Base-by-base conservation (phyloP, 2,329 filamentous ascomycete species). In the Colletotrichum australisinense region DNA sequence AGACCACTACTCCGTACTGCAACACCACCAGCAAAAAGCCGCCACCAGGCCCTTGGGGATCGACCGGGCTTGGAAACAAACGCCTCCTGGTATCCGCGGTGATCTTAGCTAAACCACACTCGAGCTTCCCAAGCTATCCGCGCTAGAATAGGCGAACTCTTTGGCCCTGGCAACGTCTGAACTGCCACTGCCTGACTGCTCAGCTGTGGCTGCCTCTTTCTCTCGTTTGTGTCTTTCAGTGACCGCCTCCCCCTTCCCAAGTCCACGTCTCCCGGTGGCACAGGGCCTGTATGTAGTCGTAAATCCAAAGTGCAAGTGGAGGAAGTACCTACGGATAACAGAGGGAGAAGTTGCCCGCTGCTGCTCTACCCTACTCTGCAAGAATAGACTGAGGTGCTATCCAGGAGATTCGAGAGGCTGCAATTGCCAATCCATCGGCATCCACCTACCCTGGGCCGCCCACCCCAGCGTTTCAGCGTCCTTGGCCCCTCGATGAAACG, bases 401-500 rank as follows among this genome's bases (percentile, higher is more conserved):
- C 35, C 14, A 42, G 35, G 35, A 42, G 32, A 32, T 32, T 32
- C 19, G 38, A 14, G 38, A 53, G 62, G 58, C 46, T 64, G 59
- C 59, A 64, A 59, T 55, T 46, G 53, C 53, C 42, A 69, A 56
- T 62, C 30, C 53, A 64, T 58, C 58, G 42, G 62, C 32, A 35
- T n/a, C 58, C 64, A 73, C 60, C 58, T 59, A 73, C 60, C 49
- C 73, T 59, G 69, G 60, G 28, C 65, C 60, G 59, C 65, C 56
- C 66, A 60, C 64, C 63, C 59, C 69, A 72, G 64, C 65, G 73
- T 74, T 74, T 74, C 73, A 73, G 69, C 64, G 53, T 52, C 60
- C 65, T 74, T 62, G 56, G 69, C 69, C 64, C 69, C 69, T 74
- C 56, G 69, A 74, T 74, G 73, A 74, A 74, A 74, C 73, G 65